Percentiles rank a stretch among this genome's conserved stretches.
These are phyloP conservation scores for Microcyclospora pomicola DNA, from an alignment of 2,329 filamentous ascomycete genomes.

Conservation along the genomic window DNA sequence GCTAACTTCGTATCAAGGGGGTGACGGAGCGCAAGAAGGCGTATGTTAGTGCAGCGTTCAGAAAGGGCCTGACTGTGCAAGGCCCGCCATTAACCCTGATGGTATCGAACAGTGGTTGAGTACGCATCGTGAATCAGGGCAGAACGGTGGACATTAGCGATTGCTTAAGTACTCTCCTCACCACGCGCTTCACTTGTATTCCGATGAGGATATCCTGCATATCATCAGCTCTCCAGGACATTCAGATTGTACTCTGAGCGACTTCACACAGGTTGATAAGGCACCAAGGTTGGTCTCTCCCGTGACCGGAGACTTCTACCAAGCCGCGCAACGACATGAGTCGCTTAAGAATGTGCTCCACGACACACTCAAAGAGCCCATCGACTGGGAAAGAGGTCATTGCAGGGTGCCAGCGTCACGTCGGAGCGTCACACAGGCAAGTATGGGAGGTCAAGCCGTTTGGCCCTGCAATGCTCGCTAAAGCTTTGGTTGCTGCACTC, in stretches of 20 bases:
- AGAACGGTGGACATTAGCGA: too few species aligned
- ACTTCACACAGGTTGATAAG: neutral
- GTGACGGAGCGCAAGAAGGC: too few species aligned
- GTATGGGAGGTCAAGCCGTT: neutral
- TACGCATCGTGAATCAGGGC: too few species aligned
- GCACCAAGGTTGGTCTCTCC: too few species aligned
- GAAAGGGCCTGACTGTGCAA: too few species aligned
- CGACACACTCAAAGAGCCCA: neutral
- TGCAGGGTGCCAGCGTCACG: neutral
- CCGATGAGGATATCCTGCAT: neutral
- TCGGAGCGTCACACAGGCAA: neutral
- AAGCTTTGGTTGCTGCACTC: too few species aligned
- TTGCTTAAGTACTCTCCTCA: neutral
- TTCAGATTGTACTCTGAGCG: neutral
- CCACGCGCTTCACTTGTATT: neutral
- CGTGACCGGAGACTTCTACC: neutral
- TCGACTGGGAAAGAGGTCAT: neutral
- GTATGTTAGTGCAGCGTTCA: too few species aligned
- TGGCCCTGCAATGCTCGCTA: neutral
- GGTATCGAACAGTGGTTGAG: too few species aligned
- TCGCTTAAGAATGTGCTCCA: neutral
- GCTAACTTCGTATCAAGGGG: too few species aligned
- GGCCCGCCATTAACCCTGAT: too few species aligned
- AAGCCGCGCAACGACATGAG: neutral
- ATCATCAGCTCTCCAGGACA: neutral